These are phyloP conservation scores for Schrenkiella parvula DNA, from an alignment of 345 rosid genomes.

Conservation along the genomic window DNA sequence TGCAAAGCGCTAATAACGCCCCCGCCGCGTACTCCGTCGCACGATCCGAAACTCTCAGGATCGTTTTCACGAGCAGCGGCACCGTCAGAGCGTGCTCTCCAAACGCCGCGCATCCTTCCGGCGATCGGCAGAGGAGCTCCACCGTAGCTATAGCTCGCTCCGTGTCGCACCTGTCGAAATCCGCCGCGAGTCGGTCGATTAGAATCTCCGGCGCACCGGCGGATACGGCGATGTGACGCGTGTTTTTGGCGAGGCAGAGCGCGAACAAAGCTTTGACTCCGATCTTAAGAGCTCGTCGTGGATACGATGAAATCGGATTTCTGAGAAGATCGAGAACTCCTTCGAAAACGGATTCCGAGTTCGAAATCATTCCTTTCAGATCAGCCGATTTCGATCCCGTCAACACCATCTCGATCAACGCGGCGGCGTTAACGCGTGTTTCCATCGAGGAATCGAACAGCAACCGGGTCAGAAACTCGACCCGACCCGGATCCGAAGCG, in stretches of 20 bases:
- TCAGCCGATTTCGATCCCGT: constrained; percentile 63
- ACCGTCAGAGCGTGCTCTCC: constrained; percentile 69
- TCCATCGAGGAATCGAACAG: constrained; percentile 57
- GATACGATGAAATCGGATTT: constrained; percentile 42
- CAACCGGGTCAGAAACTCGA: constrained; percentile 43
- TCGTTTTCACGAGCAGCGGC: constrained; percentile 66
- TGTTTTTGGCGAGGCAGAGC: constrained; percentile 61
- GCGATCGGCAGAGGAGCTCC: constrained; percentile 72
- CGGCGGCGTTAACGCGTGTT: constrained; percentile 72
- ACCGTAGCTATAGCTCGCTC: constrained; percentile 79
- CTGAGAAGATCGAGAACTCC: constrained; percentile 62
- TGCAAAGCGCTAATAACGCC: constrained; percentile 64
- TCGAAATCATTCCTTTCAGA: constrained; percentile 45
- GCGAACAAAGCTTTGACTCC: constrained; percentile 72
- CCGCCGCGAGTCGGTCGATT: constrained; percentile 59
- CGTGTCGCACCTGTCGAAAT: constrained; percentile 72
- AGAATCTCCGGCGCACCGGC: constrained; percentile 70
- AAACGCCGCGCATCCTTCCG: constrained; percentile 64
- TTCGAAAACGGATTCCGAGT: constrained; percentile 49
- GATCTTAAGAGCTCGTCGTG: constrained; percentile 56
- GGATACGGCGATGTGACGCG: constrained; percentile 60
- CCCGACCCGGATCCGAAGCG: constrained; percentile 44
- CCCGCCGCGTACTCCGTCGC: constrained; percentile 97
- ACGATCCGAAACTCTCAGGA: constrained; percentile 71
- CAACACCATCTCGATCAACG: constrained; percentile 62